Evolutionary conservation across 2,329 filamentous ascomycete species (phyloP), one percentile per base, ranked within the genome.

Genomic region (Claviceps arundinis): DNA sequence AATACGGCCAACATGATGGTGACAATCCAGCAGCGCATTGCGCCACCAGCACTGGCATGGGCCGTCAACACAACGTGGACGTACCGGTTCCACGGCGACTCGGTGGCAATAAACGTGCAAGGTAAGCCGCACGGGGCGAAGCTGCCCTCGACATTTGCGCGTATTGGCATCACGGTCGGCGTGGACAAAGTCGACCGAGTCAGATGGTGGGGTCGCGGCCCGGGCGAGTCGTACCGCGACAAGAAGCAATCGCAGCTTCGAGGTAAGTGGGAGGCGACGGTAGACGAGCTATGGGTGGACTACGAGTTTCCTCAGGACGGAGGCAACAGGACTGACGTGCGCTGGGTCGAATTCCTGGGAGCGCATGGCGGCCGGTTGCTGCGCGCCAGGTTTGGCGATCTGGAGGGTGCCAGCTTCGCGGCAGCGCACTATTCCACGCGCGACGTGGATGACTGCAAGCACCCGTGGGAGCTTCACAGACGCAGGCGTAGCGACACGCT

Each of bases 301-400:
- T 86, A 85, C 60, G 83, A 87, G 56, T 81, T 78, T 52, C 84
- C 83, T 0, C 84, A 87, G 62, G 84, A 87, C 54, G 73, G 71
- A 37, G 79, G 80, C 0, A 86, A 86, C 62, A 71, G 80, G 17
- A 81, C 77, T 0, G 82, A 85, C 58, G 76, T 77, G 1, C 70
- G 77, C 2, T 84, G 79, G 76, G 72, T 85, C 3, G 70, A 73
- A 62, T 69, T 78, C 51, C 59, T 63, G 19, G 61, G 61, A 6
- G 64, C 61, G 55, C 26, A 34, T 9, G 60, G 59, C 19, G 64
- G 54, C 1, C 58, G 64, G 0, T 55, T 76, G 16, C 53, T 78
- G 47, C 65, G 72, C 8, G 74, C 72, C 2, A 59, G 66, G 3
- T 77, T 73, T 55, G 73, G 71, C 0, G 65, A 68, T n/a, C 62